Conservation (phyloP, 345 rosid species). For the Melaleuca alternifolia region DNA sequence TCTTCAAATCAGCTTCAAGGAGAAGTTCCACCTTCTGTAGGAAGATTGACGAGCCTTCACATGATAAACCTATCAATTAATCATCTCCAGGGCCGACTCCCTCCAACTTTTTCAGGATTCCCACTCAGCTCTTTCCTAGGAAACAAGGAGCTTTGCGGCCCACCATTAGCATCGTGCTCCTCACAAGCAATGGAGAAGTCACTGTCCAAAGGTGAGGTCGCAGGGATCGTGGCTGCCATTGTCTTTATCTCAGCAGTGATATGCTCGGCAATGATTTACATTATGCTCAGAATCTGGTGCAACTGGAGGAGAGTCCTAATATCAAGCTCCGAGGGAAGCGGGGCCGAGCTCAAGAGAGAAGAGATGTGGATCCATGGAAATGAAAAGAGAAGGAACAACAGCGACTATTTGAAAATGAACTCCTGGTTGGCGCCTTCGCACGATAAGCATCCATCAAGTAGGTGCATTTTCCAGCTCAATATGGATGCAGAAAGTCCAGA, state of each 20-base stretch:
- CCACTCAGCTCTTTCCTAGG: slow-evolving; percentile 43
- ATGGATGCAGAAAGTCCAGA: slow-evolving; percentile 14
- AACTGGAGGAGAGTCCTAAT: slow-evolving; percentile 42
- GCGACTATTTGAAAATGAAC: slow-evolving; percentile 33
- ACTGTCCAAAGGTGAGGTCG: slow-evolving; percentile 34
- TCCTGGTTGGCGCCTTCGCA: slow-evolving; percentile 21
- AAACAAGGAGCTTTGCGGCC: slow-evolving; percentile 46
- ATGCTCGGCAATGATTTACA: slow-evolving; percentile 50
- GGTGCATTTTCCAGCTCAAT: slow-evolving; percentile 31
- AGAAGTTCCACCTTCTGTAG: slow-evolving; percentile 47
- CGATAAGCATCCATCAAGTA: slow-evolving; percentile 10
- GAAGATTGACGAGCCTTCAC: slow-evolving; percentile 67
- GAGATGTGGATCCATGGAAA: slow-evolving; percentile 26
- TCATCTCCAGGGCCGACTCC: slow-evolving; percentile 55
- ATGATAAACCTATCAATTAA: slow-evolving; percentile 66
- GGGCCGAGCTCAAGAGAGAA: slow-evolving; percentile 24
- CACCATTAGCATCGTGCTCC: slow-evolving; percentile 42
- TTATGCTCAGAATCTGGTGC: slow-evolving; percentile 61
- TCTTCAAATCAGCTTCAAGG: slow-evolving; percentile 62
- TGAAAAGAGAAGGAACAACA: slow-evolving; percentile 22
- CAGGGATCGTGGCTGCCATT: slow-evolving; percentile 35
- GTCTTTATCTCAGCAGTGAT: slow-evolving; percentile 46
- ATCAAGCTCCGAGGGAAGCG: slow-evolving; percentile 20
- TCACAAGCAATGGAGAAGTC: slow-evolving; percentile 6
- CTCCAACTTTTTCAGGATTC: slow-evolving; percentile 45